These are phyloP conservation scores for Coemansia sp. DNA, from an alignment of 192 early-diverging fungal species.

Conservation along the genomic window DNA sequence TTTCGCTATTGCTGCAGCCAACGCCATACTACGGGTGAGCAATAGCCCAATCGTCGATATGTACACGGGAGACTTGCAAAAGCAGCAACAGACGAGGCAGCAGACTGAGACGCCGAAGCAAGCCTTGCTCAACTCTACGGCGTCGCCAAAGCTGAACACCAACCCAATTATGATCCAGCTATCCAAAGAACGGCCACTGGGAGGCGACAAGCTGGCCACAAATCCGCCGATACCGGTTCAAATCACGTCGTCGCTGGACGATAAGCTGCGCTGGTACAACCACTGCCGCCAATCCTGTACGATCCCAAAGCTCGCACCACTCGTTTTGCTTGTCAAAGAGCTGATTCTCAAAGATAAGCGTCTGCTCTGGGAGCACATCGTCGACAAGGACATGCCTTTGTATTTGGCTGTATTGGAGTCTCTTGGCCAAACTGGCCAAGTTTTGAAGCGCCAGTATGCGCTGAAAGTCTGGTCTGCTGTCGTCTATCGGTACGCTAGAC, in stretches of 20 bases:
- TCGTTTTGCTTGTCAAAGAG: constrained; percentile 17
- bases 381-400: constrained; percentile 32
- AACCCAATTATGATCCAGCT: constrained; percentile 9
- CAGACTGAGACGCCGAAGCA: background rate
- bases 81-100: background rate
- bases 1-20: constrained; percentile 6
- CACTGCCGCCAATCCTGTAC: constrained; percentile 3
- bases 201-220: constrained; percentile 1
- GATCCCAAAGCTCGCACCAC: constrained; percentile 14
- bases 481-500: constrained; percentile 11
- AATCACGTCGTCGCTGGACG: constrained; percentile 3
- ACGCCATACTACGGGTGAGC: constrained; percentile 1
- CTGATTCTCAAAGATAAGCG: constrained; percentile 16
- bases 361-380: constrained; percentile 26
- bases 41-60: constrained; percentile 16
- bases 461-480: constrained; percentile 32
- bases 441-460: constrained; percentile 7
- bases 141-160: background rate
- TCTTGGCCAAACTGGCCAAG: background rate
- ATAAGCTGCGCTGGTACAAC: constrained; percentile 32
- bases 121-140: background rate
- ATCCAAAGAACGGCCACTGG: constrained; percentile 1
- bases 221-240: background rate
- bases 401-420: constrained; percentile 20
- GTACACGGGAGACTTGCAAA: constrained; percentile 15